Evolutionary conservation across 208 protist genomes (phyloP), one percentile per base, ranked within the genome.

Genomic region (Crithidia brevicula): DNA sequence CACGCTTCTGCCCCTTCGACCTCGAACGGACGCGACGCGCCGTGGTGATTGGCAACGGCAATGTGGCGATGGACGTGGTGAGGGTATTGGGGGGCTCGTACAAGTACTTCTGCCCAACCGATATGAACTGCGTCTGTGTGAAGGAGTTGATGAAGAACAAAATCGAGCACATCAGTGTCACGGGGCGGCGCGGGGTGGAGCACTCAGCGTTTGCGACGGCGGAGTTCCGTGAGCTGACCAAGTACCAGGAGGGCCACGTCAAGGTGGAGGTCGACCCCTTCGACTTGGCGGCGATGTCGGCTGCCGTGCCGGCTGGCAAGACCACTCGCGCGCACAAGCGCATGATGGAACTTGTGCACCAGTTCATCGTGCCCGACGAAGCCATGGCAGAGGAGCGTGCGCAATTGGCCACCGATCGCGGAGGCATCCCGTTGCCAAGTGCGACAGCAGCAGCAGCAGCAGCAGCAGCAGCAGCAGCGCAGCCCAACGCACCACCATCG

Each of bases 21-120:
- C 28, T 94, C 6, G 72, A 74, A 30, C 74, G 76, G 25, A 76
- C 81, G 4, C 15, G 46, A 5, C 73, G 81, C 23, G 91, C 67
- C 10, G 74, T 84, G 0, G 79, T 98, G 40, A 83, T 98, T 61
- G 95, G 93, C 27, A 96, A 98, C 68, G 98, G 98, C 46, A 99
- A 99, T 77, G 97, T 99, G 16, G 96, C 98, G 6, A 72, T 99
- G 42, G 98, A 99, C 74, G 86, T 90, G 47, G 95, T 85, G 15
- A 94, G 98, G 13, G 88, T 99, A 22, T 77, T 99, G 3, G 69
- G 76, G 30, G 77, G 75, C 5, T 70, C 71, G 8, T 85, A 88
- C 43, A 87, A 92, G 52, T 82, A 92, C 43, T 94, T 98, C 54
- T 74, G 57, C 30, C 18, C 69, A 5, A 98, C 95, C 5, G 98